Evolutionary conservation across 2,329 filamentous ascomycete species (phyloP), one percentile per base, ranked within the genome.

Genomic region (Cladosporium sp.): DNA sequence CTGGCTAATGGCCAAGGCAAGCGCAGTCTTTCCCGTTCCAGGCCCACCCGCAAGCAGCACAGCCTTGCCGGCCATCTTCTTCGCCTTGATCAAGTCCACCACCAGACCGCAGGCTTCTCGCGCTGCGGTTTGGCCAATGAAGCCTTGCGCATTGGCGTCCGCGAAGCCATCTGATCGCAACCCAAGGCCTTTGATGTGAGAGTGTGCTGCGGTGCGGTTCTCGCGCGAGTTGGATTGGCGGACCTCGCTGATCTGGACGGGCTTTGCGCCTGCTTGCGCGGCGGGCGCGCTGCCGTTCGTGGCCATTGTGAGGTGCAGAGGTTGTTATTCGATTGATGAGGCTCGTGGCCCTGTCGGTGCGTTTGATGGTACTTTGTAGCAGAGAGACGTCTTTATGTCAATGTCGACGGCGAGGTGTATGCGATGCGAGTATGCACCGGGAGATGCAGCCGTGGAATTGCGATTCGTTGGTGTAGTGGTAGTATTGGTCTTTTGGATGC

Each of bases 31-130:
- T 70, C 93, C 93, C 1, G 93, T 97, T 54, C 91, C 93, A 24
- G 93, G 93, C 7, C 93, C 93, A 63, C 93, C 93, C 43, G 93
- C 92, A 47, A 99, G 82, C 61, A 99, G 73, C 47, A 99, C 90
- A 54, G 92, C 93, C 61, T 93, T 84, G 45, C 93, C 93, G 7
- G 92, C 89, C 92, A 99, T 96, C 75, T 95, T 97, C 77, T 96
- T 95, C 54, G 89, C 85, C 68, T 87, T 88, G 69, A 99, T 95
- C 58, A 99, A 79, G 68, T 97, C 93, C 65, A 97, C 93, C 36
- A 99, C 88, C 37, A 99, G 85, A 68, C 93, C 93, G 67, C 89
- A 95, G 67, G 93, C 93, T 89, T 99, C 93, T 74, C 93, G 83
- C 56, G 93, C 93, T 54, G 84, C 79, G 50, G 80, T 79, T 71